These are phyloP conservation scores for Phlebopus sp. DNA, from an alignment of 1,284 basidiomycete species.

Conservation along the genomic window DNA sequence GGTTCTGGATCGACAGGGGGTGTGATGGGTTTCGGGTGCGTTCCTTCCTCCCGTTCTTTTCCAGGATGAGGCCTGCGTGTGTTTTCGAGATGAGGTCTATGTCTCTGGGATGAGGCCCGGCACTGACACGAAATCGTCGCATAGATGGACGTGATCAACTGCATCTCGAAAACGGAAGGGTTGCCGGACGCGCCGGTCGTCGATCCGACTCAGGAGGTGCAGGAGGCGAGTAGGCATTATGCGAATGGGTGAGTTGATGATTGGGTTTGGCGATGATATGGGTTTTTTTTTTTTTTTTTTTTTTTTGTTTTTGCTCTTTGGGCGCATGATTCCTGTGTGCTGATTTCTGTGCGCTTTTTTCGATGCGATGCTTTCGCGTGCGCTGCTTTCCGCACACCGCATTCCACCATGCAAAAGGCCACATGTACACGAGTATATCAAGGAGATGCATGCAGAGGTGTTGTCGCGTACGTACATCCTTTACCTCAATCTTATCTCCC, in stretches of 20 bases:
- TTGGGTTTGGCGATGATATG: no score
- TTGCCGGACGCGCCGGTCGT: constrained; percentile 64
- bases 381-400: no score
- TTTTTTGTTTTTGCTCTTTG: no score
- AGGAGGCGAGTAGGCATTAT: constrained; percentile 54
- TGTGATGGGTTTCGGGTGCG: constrained; percentile 72
- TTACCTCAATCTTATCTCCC: constrained; percentile 12
- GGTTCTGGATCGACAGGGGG: constrained; percentile 73
- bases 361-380: no score
- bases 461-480: constrained; percentile 46
- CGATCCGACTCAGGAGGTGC: constrained; percentile 50
- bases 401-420: no score
- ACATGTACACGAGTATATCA: constrained; percentile 63
- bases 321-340: no score
- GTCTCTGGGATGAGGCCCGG: no score
- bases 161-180: constrained; percentile 61
- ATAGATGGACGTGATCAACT: constrained; percentile 70
- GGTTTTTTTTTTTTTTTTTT: no score
- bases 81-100: background rate
- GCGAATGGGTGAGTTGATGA: constrained; percentile 51
- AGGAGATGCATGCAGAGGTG: constrained; percentile 63
- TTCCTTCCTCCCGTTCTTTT: constrained; percentile 3
- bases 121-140: background rate
- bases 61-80: background rate
- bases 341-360: no score